These are phyloP conservation scores for Pulveroboletus sp. DNA, from an alignment of 768 basidiomycete species.

Conservation along the genomic window DNA sequence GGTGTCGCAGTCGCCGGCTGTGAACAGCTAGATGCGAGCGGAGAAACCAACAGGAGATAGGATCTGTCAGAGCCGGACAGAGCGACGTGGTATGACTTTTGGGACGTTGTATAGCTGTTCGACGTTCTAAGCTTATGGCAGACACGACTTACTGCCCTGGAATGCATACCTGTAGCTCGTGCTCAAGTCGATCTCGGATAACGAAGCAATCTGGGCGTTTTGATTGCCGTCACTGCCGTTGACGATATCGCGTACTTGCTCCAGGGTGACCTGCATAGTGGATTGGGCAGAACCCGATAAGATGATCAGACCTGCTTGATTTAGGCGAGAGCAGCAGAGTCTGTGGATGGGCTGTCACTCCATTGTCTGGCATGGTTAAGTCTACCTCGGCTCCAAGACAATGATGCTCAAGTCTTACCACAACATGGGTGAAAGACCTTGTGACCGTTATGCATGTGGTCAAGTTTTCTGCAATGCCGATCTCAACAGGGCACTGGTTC, in stretches of 20 bases:
- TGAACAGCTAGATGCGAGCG: slow-evolving; percentile 4
- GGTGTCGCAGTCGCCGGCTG: slow-evolving; percentile 4
- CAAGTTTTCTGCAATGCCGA: too few species aligned
- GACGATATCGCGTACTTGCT: slow-evolving; percentile 31
- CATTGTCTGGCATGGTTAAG: too few species aligned
- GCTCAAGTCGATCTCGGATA: slow-evolving; percentile 19
- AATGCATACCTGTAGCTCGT: slow-evolving; percentile 30
- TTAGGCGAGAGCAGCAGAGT: too few species aligned
- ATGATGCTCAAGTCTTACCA: too few species aligned
- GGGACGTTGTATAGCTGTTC: slow-evolving; percentile 24
- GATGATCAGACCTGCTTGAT: background rate
- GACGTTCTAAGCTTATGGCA: background rate
- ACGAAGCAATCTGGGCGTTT: slow-evolving; percentile 8
- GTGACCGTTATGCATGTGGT: too few species aligned
- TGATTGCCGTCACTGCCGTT: slow-evolving; percentile 18
- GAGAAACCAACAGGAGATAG: slow-evolving; percentile 28
- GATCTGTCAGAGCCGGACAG: slow-evolving; percentile 16
- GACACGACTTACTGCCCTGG: too few species aligned
- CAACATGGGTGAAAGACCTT: too few species aligned
- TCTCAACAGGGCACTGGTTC: too few species aligned
- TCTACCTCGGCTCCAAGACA: too few species aligned
- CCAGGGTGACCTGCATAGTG: slow-evolving; percentile 18
- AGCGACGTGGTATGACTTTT: slow-evolving; percentile 28
- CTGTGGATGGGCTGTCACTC: too few species aligned
- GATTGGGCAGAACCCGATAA: background rate